Evolutionary conservation across 2,329 filamentous ascomycete genomes (phyloP), one percentile per base, ranked within the genome.

Genomic region (Coniochaeta ligniaria): DNA sequence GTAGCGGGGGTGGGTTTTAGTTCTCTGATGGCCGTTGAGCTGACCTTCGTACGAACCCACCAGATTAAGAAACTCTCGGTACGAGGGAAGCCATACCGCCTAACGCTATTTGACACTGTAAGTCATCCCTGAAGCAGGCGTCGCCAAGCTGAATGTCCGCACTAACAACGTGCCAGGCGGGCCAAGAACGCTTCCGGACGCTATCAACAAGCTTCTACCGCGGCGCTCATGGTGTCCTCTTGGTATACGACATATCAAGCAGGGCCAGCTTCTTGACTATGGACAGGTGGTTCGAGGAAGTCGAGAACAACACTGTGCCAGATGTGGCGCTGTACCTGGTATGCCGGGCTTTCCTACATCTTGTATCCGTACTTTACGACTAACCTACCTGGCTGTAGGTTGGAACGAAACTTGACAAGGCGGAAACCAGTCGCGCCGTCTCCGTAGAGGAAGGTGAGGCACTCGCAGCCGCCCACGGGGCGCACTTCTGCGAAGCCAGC

Each of bases 261-360:
- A 71, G 79, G 35, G 76, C 80, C 57, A 79, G 76, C 60, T 84
- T 84, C 66, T 67, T 75, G 26, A 74, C 76, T 57, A 80, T 84
- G 79, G 78, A 80, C 54, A 72, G 74, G 57, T 84, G 81, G 81
- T 81, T 82, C 64, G 76, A 80, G 52, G 81, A 84, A 67, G 81
- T 78, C 7, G 76, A 80, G 66, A 68, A 70, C 14, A 82, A 82
- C 66, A 80, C 79, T 2, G 75, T 76, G 22, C 74, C 77, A 0
- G 76, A 77, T 9, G 77, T 79, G n/a, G 75, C 78, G 50, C 74
- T 80, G 61, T 83, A 78, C 65, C 66, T 83, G 63, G 80, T 78
- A 71, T 45, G 68, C 45, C 33, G 16, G 7, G 11, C 24, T n/a
- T n/a, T n/a, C 47, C 16, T 28, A 12, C 31, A 24, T 41, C 12